Percentiles rank a stretch among this genome's conserved stretches.
Evolutionary conservation across 352 stramenopile species (phyloP).

Genomic region (Globisporangium paddicum): DNA sequence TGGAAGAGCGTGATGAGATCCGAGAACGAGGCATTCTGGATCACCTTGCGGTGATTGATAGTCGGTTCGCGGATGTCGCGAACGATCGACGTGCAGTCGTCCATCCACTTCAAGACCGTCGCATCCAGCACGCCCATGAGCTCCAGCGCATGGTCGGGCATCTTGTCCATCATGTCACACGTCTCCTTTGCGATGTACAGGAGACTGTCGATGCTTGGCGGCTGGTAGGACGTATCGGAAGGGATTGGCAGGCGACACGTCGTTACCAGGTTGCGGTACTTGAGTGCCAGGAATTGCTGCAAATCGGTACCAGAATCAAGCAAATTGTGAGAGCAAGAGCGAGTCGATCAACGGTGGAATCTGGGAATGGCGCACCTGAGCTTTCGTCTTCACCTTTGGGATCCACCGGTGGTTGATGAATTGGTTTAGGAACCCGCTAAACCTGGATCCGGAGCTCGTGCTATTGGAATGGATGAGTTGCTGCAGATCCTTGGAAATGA

Average conservation of each 20-base stretch:
- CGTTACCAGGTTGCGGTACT: slow-evolving; percentile 39
- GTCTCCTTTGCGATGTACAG: slow-evolving; percentile 64
- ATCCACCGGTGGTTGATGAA: slow-evolving; percentile 78
- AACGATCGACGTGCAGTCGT: slow-evolving; percentile 64
- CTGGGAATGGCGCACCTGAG: slow-evolving; percentile 21
- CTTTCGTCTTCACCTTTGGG: slow-evolving; percentile 65
- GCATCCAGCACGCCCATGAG: slow-evolving; percentile 58
- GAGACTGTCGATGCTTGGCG: slow-evolving; percentile 70
- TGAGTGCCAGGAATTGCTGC: slow-evolving; percentile 53
- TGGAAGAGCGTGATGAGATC: slow-evolving; percentile 61
- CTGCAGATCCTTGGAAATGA: slow-evolving; percentile 56
- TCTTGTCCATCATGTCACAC: slow-evolving; percentile 65
- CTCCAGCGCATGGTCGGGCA: slow-evolving; percentile 56
- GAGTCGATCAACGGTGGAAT: not conserved
- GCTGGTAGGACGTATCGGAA: slow-evolving; percentile 72
- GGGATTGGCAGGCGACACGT: slow-evolving; percentile 49
- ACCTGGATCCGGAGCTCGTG: slow-evolving; percentile 24
- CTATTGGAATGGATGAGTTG: slow-evolving; percentile 30
- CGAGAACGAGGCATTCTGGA: slow-evolving; percentile 52
- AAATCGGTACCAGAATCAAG: not conserved
- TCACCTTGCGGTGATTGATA: slow-evolving; percentile 57
- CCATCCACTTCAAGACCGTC: slow-evolving; percentile 62
- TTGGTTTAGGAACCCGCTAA: slow-evolving; percentile 50
- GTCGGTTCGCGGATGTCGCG: slow-evolving; percentile 76
- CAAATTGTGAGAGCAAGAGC: not conserved